Evolutionary conservation across 192 early-diverging fungal species (phyloP), one percentile per base, ranked within the genome.

Genomic region (Dissophora ornata): DNA sequence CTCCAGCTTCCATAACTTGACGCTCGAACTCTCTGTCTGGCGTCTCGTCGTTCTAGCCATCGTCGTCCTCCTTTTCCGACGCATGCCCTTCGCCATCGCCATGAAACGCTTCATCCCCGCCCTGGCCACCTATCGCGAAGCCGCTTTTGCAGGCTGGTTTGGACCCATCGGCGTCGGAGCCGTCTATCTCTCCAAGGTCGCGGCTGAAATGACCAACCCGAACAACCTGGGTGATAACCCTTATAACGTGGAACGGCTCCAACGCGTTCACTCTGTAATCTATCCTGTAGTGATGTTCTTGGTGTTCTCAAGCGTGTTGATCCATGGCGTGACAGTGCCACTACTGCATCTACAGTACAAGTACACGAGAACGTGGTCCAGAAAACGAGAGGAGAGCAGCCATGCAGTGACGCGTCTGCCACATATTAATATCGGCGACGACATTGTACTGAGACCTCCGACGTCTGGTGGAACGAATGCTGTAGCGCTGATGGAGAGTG

Each of bases 91-190:
- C 13, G 70, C 93, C 21, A 42, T 93, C 46, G 78, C 80, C 0
- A 47, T 87, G 6, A 88, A 90, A 42, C 78, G 71, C 11, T 78
- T 85, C 18, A 88, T 93, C 12, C 90, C 93, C 1, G 88, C 89
- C 3, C 61, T 94, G 13, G 81, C 82, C 19, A 92, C 81, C 10
- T 84, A 80, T 70, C 85, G 86, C 7, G 92, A 95, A 62, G 92
- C 91, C 0, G 63, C 92, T 8, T 95, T 94, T 69, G 87, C 88
- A 2, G 94, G 94, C 1, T 97, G 93, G 93, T 97, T 97, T 68
- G 95, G 95, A 0, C 95, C 95, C 3, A 92, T 97, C 16, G 81
- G 81, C 21, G 84, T 87, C 1, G 82, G 85, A 10, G 86, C 86
- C 3, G 56, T 87, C 1, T 87, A 80, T 19, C 82, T 83, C 42